These are phyloP conservation scores for Exophiala phaeomuriformis DNA, from an alignment of 2,329 filamentous ascomycete species.

Conservation along the genomic window DNA sequence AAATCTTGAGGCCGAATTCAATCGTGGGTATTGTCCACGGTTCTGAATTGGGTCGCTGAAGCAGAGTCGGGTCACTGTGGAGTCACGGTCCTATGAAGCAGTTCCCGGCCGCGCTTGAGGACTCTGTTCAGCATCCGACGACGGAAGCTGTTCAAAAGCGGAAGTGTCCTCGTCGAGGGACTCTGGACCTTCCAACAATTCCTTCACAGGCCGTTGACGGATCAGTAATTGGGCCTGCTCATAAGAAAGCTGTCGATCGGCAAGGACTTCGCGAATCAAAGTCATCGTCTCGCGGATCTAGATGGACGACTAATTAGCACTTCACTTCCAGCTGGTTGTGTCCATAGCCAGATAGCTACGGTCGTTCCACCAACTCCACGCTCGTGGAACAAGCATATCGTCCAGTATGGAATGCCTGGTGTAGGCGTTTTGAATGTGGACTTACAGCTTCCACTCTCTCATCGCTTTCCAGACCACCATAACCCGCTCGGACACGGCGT, in stretches of 20 bases:
- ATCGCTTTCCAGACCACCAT: slow-evolving; percentile 62
- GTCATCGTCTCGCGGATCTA: slow-evolving; percentile 16
- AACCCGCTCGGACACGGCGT: slow-evolving; percentile 59
- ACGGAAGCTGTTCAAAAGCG: slow-evolving; percentile 1
- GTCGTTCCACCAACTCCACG: not conserved
- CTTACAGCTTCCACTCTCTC: slow-evolving; percentile 61
- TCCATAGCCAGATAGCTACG: not conserved
- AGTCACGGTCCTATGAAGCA: not conserved
- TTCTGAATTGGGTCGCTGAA: no score
- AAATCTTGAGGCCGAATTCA: no score
- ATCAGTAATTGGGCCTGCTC: slow-evolving; percentile 15
- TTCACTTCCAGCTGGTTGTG: not conserved
- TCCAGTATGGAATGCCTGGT: no score
- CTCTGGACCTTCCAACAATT: slow-evolving; percentile 4
- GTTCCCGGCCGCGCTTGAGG: not conserved
- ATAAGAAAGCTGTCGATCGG: slow-evolving; percentile 17
- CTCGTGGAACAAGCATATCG: no score
- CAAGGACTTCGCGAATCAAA: slow-evolving; percentile 15
- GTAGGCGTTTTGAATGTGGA: slow-evolving; percentile 28
- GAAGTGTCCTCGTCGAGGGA: not conserved
- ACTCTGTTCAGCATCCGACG: not conserved
- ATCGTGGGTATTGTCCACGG: no score
- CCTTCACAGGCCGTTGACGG: not conserved
- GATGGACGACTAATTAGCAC: not conserved
- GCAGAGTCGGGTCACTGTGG: no score